Conservation (phyloP, 2,329 filamentous ascomycete genomes). For the Diaporthe nobilis region DNA sequence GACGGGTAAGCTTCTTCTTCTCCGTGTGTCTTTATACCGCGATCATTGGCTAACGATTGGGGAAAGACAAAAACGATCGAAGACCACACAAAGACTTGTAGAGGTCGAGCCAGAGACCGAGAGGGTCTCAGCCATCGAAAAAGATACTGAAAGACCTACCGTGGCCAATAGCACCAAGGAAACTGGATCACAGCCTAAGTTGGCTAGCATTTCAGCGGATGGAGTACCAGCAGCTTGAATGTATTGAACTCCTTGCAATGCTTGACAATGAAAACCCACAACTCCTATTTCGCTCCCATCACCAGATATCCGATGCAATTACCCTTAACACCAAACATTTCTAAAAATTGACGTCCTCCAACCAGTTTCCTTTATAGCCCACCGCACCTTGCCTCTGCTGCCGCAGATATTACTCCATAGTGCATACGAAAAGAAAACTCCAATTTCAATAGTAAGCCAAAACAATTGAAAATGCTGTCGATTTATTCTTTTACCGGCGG, state of each 20-base stretch:
- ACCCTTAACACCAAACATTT: constrained; percentile 9
- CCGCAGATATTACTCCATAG: constrained; percentile 12
- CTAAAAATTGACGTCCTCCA: not conserved
- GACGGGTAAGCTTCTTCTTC: constrained; percentile 24
- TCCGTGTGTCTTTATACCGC: not conserved
- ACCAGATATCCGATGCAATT: constrained; percentile 4
- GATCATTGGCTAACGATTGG: not conserved
- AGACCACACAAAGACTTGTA: not conserved
- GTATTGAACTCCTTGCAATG: not conserved
- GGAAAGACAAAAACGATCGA: not conserved
- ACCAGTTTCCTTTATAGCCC: not conserved
- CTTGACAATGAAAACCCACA: not conserved
- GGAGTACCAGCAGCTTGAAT: not conserved
- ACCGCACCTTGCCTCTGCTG: not conserved
- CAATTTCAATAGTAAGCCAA: not conserved
- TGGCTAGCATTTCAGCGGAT: not conserved
- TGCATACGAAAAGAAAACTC: not conserved
- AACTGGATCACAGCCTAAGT: not conserved
- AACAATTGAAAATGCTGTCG: not conserved
- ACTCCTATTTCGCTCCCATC: constrained; percentile 5
- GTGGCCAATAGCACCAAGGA: not conserved
- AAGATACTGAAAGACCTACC: not conserved
- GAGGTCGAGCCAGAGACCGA: not conserved
- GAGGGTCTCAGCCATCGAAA: not conserved
- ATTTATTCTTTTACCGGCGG: constrained; percentile 24